Evolutionary conservation across 169 alveolate species (phyloP).

Genomic region (Nephromyces sp.): DNA sequence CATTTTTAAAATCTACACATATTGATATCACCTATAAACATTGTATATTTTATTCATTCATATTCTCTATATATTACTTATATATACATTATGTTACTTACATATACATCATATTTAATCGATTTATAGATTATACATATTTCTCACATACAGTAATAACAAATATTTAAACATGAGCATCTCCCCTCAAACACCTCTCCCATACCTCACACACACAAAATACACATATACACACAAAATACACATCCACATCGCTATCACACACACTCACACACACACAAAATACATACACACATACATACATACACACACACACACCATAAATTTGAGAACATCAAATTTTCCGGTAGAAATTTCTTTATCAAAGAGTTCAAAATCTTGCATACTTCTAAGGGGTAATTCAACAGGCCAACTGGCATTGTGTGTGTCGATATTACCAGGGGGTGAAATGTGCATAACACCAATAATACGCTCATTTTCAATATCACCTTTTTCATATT

Average conservation of each 20-base stretch:
- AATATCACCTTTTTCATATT: background rate
- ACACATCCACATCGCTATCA: background rate
- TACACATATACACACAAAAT: background rate
- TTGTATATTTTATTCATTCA: no score
- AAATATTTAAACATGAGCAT: no score
- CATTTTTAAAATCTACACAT: no score
- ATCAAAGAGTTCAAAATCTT: background rate
- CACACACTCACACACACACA: background rate
- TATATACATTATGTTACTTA: no score
- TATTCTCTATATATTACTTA: no score
- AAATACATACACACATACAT: background rate
- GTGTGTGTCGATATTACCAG: background rate
- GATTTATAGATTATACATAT: no score
- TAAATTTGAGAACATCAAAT: background rate
- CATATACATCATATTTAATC: no score
- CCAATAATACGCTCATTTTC: background rate
- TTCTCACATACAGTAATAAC: no score
- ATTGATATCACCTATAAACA: no score
- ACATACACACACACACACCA: background rate
- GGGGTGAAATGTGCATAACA: background rate
- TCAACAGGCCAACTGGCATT: background rate
- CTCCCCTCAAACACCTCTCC: background rate
- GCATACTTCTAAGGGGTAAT: background rate
- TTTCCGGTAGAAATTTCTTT: background rate
- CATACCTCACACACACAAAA: background rate